Evolutionary conservation across 1,284 basidiomycete genomes (phyloP).

Genomic region (Naganishia cerealis): DNA sequence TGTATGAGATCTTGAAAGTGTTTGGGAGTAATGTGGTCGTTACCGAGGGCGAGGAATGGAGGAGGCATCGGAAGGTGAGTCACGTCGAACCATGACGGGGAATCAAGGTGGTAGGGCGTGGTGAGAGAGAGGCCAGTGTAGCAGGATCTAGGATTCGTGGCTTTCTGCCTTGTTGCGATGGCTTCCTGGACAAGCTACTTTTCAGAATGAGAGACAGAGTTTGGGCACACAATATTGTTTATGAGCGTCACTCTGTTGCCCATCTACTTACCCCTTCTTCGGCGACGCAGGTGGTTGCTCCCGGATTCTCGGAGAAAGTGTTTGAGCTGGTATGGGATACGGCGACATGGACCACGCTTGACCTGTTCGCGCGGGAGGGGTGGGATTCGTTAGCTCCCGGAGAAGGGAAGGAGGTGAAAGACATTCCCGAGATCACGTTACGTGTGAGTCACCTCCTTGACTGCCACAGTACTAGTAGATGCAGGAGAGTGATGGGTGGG

Average conservation of each 20-base stretch:
- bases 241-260: slow-evolving; percentile 12
- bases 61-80: slow-evolving; percentile 61
- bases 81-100: slow-evolving; percentile 27
- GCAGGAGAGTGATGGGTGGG: neutral
- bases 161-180: too few species aligned
- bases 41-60: slow-evolving; percentile 65
- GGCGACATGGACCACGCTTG: slow-evolving; percentile 41
- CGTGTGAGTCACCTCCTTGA: slow-evolving; percentile 53
- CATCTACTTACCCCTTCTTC: slow-evolving; percentile 63
- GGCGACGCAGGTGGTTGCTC: slow-evolving; percentile 55
- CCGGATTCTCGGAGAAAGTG: slow-evolving; percentile 57
- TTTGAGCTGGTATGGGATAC: slow-evolving; percentile 56
- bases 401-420: slow-evolving; percentile 6
- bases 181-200: too few species aligned
- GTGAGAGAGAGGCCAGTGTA: neutral
- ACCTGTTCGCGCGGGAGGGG: slow-evolving; percentile 30
- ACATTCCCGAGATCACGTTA: slow-evolving; percentile 54
- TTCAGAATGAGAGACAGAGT: too few species aligned
- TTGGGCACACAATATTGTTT: too few species aligned
- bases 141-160: too few species aligned
- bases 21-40: slow-evolving; percentile 59
- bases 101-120: neutral
- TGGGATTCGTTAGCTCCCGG: slow-evolving; percentile 22
- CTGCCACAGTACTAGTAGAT: neutral
- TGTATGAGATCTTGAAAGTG: slow-evolving; percentile 35